Evolutionary conservation across 1,139 yeast species (phyloP).

Genomic region (Pichia sp.): DNA sequence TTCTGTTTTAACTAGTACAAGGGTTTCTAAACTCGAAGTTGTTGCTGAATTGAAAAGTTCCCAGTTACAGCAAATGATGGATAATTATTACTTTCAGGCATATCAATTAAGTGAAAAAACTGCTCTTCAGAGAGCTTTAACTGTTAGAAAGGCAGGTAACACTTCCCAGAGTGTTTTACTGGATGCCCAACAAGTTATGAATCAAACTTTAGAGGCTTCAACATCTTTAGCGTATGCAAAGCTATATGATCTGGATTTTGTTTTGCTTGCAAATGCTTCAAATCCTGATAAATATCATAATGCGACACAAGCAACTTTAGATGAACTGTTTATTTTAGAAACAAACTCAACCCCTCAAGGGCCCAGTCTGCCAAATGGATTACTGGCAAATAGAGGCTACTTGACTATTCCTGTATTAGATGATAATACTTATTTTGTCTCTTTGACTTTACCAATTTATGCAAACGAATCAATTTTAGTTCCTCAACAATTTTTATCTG

Average conservation of each 20-base stretch:
- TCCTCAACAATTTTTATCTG: conserved; percentile 53
- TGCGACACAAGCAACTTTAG: conserved; percentile 31
- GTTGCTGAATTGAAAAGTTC: conserved; percentile 77
- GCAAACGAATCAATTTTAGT: conserved; percentile 68
- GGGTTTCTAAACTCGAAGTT: conserved; percentile 67
- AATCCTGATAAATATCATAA: conserved; percentile 34
- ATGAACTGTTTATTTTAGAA: conserved; percentile 34
- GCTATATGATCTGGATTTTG: conserved; percentile 48
- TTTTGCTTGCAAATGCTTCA: conserved; percentile 22
- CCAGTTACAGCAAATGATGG: conserved; percentile 65
- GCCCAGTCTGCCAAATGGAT: conserved; percentile 32
- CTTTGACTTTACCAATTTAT: conserved; percentile 63
- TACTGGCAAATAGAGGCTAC: conserved; percentile 36
- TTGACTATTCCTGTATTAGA: conserved; percentile 56
- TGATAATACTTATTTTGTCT: conserved; percentile 38
- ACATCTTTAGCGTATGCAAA: conserved; percentile 60
- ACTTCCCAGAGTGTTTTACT: conserved; percentile 36
- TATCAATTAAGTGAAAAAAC: conserved; percentile 62
- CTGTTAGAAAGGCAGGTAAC: conserved; percentile 68
- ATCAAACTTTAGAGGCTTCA: conserved; percentile 58
- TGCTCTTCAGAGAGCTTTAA: conserved; percentile 52
- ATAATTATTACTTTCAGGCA: conserved; percentile 60
- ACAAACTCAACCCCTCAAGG: conserved; percentile 1
- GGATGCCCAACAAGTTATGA: conserved; percentile 41
- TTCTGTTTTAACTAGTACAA: conserved; percentile 49